Evolutionary conservation across 1,284 basidiomycete genomes (phyloP), one percentile per base, ranked within the genome.

Genomic region (Sanghuangporus weigelae): DNA sequence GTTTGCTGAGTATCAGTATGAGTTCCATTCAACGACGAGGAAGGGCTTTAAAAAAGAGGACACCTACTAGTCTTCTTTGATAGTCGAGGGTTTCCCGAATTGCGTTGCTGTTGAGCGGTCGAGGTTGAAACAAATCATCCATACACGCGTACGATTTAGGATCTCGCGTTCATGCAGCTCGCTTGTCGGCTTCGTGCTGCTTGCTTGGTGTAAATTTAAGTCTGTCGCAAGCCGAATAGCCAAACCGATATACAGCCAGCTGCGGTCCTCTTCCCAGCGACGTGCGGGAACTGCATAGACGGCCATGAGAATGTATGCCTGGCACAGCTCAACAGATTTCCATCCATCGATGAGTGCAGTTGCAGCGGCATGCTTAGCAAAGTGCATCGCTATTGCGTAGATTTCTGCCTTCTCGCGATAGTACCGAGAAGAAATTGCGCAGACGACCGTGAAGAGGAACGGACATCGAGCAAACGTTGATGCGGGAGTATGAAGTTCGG

Each of bases 191-290:
- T 86, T 86, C 23, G 79, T 78, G 7, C 78, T 76, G 5, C 84
- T 80, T 19, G 84, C 81, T 65, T 89, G 84, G 71, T 95, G 91
- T 53, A 95, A 73, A 71, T 94, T 94, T 61, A 95, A 78, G 72
- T 95, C 92, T 3, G 91, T 93, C 5, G 92, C 92, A 71, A 95
- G 87, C 85, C 89, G 84, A 53, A 91, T 87, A 1, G 90, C 90
- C 46, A 92, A 81, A 7, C 90, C 90, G 1, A 87, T 89, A 71
- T 92, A 92, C 54, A 93, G 71, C 89, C 90, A 93, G 66, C 86
- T 88, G 31, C 90, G 81, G 69, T 92, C 89, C 70, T 92, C 91
- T 69, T 93, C 91, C 90, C 91, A 93, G 57, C 84, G 76, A 19
- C 86, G 81, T 1, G 90, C 90, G 5, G 90, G 91, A 1, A 91